Evolutionary conservation across 228 moss, liverwort and hornwort genomes (phyloP).

Genomic region (Sphagnum fallax): DNA sequence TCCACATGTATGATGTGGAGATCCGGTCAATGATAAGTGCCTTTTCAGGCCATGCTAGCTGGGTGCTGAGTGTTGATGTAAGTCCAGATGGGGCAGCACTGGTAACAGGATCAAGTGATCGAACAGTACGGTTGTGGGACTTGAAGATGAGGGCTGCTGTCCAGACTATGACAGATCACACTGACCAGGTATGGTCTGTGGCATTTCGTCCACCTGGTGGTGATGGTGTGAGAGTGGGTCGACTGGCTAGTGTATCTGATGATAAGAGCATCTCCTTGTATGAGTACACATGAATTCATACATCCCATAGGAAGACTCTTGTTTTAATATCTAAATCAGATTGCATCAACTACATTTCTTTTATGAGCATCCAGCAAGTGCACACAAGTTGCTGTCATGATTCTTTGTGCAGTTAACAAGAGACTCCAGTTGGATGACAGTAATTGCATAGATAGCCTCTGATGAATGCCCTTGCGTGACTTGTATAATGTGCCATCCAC

Average conservation of each 20-base stretch:
- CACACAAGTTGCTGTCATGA: too few species aligned
- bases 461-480: too few species aligned
- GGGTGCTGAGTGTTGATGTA: slow-evolving; percentile 87
- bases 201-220: slow-evolving; percentile 75
- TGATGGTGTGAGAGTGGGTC: slow-evolving; percentile 54
- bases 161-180: slow-evolving; percentile 90
- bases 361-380: too few species aligned
- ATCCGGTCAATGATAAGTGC: slow-evolving; percentile 76
- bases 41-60: slow-evolving; percentile 90
- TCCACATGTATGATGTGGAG: slow-evolving; percentile 92
- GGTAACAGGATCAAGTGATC: slow-evolving; percentile 87
- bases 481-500: too few species aligned
- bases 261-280: slow-evolving; percentile 87
- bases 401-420: too few species aligned
- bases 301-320: too few species aligned
- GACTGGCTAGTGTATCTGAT: slow-evolving; percentile 90
- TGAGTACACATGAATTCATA: slow-evolving; percentile 65
- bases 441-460: too few species aligned
- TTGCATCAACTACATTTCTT: too few species aligned
- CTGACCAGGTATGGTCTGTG: slow-evolving; percentile 93
- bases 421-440: too few species aligned
- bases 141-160: slow-evolving; percentile 83
- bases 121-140: slow-evolving; percentile 84
- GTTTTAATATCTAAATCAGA: too few species aligned
- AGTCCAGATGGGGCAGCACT: slow-evolving; percentile 80